Evolutionary conservation across 1,139 yeast genomes (phyloP), one percentile per base, ranked within the genome.

Genomic region (Saccharomycopsis crataegensis): DNA sequence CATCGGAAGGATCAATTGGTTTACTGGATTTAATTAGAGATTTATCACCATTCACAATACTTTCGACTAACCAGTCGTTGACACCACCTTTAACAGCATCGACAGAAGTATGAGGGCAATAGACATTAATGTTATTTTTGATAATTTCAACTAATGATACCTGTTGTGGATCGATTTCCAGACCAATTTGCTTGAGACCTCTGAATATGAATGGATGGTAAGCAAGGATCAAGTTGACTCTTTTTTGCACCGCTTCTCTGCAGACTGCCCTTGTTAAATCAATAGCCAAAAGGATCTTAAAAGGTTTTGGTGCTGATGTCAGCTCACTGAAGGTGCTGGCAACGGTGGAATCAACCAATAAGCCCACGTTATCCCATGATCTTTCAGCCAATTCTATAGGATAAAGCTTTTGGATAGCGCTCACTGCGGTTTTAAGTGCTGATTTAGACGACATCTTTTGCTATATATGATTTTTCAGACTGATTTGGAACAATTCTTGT

Each of bases 131-230:
- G 16, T 87, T 87, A 56, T 83, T 77, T 59, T 83, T 82, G 53
- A 90, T 84, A 61, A 94, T 74, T 56, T 78, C 78, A 43, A 93
- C 67, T 52, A 93, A 73, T 5, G 96, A 86, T 37, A 70, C 71
- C 64, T 93, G 98, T 66, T 93, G 98, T 0, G 96, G 83, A 62
- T 88, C 89, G 1, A 60, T 51, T 6, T 67, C 63, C 2, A 77
- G 72, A 1, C 82, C 77, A 55, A 94, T 78, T n/a, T 82, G 72
- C 67, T 91, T 94, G 67, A 94, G 77, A 0, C 96, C 96, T 34
- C 86, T 74, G 74, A 94, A 94, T 47, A 94, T 89, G 65, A 93
- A 89, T 1, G 99, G 99, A 65, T 89, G 99, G 67, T 94, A 94
- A 0, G 98, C 95, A 65, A 94, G 69, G 16, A 94, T 75, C 53